A percentile compares a stretch with the other conserved stretches of the same genome.
Conservation (phyloP, 2,329 filamentous ascomycete genomes). For the Chrysosphaeria jannelii region DNA sequence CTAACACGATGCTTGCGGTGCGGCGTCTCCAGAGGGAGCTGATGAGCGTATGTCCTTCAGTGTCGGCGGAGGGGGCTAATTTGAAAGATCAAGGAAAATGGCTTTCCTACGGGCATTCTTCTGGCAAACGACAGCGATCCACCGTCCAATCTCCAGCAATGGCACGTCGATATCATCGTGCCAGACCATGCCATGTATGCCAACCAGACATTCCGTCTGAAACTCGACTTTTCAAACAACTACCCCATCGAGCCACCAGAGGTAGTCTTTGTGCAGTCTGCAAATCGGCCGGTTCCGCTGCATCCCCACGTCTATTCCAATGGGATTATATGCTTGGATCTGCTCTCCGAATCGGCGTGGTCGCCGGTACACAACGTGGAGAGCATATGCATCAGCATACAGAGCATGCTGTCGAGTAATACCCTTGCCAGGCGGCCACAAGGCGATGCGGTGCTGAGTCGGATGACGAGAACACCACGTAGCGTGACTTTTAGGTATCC, state of each 20-base stretch:
- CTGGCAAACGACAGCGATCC: no score
- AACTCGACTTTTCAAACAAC: slow-evolving; percentile 45
- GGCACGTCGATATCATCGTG: slow-evolving; percentile 76
- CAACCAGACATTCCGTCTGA: slow-evolving; percentile 51
- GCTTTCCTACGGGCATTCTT: slow-evolving; percentile 37
- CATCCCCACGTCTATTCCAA: slow-evolving; percentile 97
- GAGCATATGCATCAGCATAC: slow-evolving; percentile 85
- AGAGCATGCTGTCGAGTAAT: slow-evolving; percentile 95
- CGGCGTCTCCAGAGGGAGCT: slow-evolving; percentile 27
- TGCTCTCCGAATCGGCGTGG: slow-evolving; percentile 72
- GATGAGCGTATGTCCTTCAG: slow-evolving; percentile 14
- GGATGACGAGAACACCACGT: no score
- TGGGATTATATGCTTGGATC: slow-evolving; percentile 90
- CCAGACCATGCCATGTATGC: slow-evolving; percentile 82
- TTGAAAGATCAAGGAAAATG: slow-evolving; percentile 18
- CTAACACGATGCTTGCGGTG: slow-evolving; percentile 15
- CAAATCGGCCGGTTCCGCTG: slow-evolving; percentile 48
- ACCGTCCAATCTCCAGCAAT: slow-evolving; percentile 72
- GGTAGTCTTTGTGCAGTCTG: slow-evolving; percentile 50
- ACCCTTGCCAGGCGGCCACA: slow-evolving; percentile 69
- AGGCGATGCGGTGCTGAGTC: no score
- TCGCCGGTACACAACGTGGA: slow-evolving; percentile 92
- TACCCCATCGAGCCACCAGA: slow-evolving; percentile 51
- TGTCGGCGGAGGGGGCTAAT: not conserved
- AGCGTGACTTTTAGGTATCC: slow-evolving; percentile 91